Conservation (phyloP, 2,329 filamentous ascomycete genomes). For the Diaporthe destruens region DNA sequence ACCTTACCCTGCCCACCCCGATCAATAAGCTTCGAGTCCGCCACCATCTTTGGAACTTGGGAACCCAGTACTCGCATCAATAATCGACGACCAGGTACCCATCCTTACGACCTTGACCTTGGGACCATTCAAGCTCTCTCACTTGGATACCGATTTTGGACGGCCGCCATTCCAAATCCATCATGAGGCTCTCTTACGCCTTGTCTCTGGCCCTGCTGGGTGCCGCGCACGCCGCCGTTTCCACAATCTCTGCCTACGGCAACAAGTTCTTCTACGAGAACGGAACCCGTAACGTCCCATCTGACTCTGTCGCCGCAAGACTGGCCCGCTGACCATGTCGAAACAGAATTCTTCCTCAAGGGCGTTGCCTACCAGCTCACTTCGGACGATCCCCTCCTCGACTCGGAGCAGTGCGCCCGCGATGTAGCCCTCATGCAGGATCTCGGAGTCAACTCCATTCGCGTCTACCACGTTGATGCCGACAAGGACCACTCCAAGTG, state of each 20-base stretch:
- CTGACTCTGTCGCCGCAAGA: conserved; percentile 57
- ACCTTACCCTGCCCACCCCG: conserved; percentile 15
- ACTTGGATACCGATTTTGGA: conserved; percentile 32
- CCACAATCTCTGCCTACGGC: conserved; percentile 70
- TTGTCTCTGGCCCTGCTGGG: conserved; percentile 51
- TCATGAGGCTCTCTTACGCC: conserved; percentile 56
- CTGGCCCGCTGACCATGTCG: conserved; percentile 34
- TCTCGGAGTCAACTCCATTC: conserved; percentile 85
- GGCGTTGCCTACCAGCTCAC: conserved; percentile 79
- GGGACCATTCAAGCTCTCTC: conserved; percentile 25
- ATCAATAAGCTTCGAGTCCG: conserved; percentile 17
- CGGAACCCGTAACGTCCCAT: conserved; percentile 84
- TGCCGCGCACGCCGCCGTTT: conserved; percentile 53
- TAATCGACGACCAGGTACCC: conserved; percentile 21
- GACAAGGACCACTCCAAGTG: conserved; percentile 79
- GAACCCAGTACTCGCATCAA: not conserved
- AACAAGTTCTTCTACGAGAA: conserved; percentile 85
- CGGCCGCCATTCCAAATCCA: conserved; percentile 6
- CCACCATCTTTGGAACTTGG: conserved; percentile 21
- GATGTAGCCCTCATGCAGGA: conserved; percentile 84
- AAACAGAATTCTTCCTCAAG: conserved; percentile 51
- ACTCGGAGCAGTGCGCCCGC: conserved; percentile 80
- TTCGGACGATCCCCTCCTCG: conserved; percentile 78
- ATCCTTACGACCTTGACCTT: conserved; percentile 26
- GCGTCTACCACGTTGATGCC: conserved; percentile 88